Evolutionary conservation across 805 yeast species (phyloP).

Genomic region (Metschnikowia cubensis): DNA sequence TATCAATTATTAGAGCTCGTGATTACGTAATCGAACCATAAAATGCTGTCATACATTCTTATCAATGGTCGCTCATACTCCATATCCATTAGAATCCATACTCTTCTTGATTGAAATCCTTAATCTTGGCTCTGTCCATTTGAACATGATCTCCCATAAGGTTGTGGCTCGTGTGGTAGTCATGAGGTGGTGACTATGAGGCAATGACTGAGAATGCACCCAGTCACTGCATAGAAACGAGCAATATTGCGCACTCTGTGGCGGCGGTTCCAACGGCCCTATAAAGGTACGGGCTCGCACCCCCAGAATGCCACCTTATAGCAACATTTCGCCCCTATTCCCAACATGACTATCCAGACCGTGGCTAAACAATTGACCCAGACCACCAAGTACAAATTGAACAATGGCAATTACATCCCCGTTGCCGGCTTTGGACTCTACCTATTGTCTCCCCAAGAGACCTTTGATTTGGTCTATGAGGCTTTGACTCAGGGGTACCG

Average conservation of each 20-base stretch:
- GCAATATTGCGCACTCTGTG: conserved; percentile 3
- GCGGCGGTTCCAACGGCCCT: conserved; percentile 1
- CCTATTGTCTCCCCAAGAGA: conserved; percentile 34
- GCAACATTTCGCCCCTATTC: not conserved
- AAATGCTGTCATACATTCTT: too few relatives aligned
- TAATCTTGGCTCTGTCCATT: too few relatives aligned
- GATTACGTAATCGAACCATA: too few relatives aligned
- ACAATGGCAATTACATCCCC: conserved; percentile 56
- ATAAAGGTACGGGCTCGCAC: conserved; percentile 2
- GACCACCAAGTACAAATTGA: conserved; percentile 40
- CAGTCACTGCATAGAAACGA: not conserved
- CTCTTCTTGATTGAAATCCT: too few relatives aligned
- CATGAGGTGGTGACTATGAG: too few relatives aligned
- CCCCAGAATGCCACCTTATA: not conserved
- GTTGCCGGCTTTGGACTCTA: conserved; percentile 56
- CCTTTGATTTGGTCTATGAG: conserved; percentile 43
- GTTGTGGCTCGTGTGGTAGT: too few relatives aligned
- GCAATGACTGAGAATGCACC: too few relatives aligned
- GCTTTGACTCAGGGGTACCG: conserved; percentile 69
- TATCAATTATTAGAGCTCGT: too few relatives aligned
- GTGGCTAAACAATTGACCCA: conserved; percentile 33
- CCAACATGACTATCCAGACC: conserved; percentile 34
- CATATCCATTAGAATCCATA: too few relatives aligned
- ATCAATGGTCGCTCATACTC: too few relatives aligned
- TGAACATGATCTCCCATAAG: too few relatives aligned